Percentiles rank a stretch among this genome's conserved stretches.
These are phyloP conservation scores for Rhizopogon vinicolor DNA, from an alignment of 768 basidiomycete species.

Conservation along the genomic window DNA sequence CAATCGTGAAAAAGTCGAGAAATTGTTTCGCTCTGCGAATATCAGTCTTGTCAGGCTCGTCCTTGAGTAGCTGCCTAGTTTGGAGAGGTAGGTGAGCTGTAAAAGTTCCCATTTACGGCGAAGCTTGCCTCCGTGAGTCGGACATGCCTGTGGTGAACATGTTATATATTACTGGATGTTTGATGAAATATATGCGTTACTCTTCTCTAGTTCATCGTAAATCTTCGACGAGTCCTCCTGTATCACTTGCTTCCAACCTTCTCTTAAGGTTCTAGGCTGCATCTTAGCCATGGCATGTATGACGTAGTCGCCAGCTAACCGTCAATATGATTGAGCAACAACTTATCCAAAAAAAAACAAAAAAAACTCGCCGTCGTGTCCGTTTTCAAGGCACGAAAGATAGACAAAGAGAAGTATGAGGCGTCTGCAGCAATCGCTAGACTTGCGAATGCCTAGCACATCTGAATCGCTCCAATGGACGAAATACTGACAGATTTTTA, in stretches of 20 bases:
- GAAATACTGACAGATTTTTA: conserved; percentile 14
- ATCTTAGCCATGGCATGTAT: background rate
- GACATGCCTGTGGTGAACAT: background rate
- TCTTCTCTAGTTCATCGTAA: background rate
- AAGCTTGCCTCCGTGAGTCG: background rate
- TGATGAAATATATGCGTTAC: background rate
- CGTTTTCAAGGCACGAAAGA: conserved; percentile 15
- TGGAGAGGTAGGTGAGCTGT: background rate
- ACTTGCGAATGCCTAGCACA: conserved; percentile 20
- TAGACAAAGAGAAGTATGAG: conserved; percentile 21
- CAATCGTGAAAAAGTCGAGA: conserved; percentile 1
- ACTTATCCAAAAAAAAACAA: background rate
- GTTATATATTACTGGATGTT: background rate
- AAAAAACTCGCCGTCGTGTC: conserved; percentile 11
- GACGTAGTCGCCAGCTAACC: background rate
- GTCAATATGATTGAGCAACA: background rate
- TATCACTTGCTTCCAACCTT: background rate
- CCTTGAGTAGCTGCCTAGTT: background rate
- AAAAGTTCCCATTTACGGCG: background rate
- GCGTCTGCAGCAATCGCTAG: conserved; percentile 25
- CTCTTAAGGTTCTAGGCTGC: background rate
- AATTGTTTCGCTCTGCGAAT: conserved; percentile 3
- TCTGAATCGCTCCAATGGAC: conserved; percentile 19
- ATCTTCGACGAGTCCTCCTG: background rate
- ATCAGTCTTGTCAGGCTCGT: background rate